Percentiles rank a stretch among this genome's conserved stretches.
These are phyloP conservation scores for Backusella luteola DNA, from an alignment of 192 early-diverging fungal species.

Conservation along the genomic window DNA sequence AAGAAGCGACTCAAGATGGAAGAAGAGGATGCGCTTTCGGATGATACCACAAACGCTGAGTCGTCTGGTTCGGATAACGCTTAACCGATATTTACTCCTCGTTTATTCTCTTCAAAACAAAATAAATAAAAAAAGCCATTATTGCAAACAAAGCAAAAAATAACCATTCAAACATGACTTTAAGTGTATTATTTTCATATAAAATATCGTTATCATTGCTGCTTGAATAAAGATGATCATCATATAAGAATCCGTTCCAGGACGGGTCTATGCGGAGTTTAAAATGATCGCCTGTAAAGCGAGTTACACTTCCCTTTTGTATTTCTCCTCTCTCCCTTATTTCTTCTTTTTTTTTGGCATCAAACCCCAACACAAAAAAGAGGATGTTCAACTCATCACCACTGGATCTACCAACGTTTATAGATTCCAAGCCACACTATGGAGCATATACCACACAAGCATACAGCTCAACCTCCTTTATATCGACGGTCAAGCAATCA, in stretches of 20 bases:
- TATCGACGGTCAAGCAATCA: conserved; percentile 28
- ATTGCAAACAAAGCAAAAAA: too few relatives aligned
- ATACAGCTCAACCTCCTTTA: not conserved
- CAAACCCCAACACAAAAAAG: not conserved
- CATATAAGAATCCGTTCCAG: too few relatives aligned
- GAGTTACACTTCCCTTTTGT: not conserved
- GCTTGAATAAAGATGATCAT: too few relatives aligned
- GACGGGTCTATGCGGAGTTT: not conserved
- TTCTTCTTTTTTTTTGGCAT: not conserved
- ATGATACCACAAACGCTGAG: not conserved
- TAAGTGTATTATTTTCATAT: too few relatives aligned
- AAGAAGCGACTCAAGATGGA: not conserved
- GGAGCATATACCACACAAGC: conserved; percentile 19
- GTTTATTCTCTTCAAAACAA: not conserved
- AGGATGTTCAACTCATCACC: conserved; percentile 26
- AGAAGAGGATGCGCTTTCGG: not conserved
- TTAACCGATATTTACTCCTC: too few relatives aligned
- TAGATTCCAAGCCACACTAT: conserved; percentile 33
- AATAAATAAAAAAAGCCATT: not conserved
- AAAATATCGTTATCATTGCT: too few relatives aligned
- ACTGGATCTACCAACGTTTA: conserved; percentile 32
- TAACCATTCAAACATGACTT: too few relatives aligned
- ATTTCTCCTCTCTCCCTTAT: not conserved
- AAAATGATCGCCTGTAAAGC: not conserved
- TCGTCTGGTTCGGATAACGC: not conserved